These are phyloP conservation scores for Zasmidium citrigriseum DNA, from an alignment of 2,329 filamentous ascomycete genomes.

Conservation along the genomic window DNA sequence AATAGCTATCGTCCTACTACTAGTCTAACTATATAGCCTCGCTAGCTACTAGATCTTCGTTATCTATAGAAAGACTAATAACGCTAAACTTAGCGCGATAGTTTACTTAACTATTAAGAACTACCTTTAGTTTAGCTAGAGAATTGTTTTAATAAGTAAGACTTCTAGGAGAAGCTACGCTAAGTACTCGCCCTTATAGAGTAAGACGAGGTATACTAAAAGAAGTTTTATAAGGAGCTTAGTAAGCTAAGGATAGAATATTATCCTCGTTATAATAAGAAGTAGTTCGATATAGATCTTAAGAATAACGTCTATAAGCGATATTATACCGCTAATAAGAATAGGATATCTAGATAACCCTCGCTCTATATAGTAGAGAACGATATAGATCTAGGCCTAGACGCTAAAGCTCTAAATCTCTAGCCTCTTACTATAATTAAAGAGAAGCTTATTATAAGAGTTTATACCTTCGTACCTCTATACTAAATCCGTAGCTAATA, in stretches of 20 bases:
- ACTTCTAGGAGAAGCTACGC: neutral
- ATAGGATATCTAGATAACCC: no score
- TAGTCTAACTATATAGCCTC: no score
- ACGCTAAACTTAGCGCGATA: neutral
- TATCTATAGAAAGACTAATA: neutral
- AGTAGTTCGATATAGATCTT: neutral
- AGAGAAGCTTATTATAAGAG: neutral
- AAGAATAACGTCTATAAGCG: neutral
- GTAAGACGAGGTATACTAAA: no score
- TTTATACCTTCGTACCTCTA: neutral
- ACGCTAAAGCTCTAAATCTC: neutral
- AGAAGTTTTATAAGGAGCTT: neutral
- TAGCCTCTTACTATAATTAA: neutral
- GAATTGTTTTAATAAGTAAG: neutral
- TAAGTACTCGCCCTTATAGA: no score
- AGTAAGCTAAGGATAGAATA: neutral
- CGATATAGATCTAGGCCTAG: no score
- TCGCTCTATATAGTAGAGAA: no score
- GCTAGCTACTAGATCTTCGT: neutral
- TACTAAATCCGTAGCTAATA: neutral
- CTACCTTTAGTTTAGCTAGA: neutral
- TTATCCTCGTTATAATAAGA: neutral
- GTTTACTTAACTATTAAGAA: neutral
- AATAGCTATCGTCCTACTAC: neutral
- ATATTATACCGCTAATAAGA: no score